phyloP scores from a whole-genome alignment of 345 rosid species.

The Carallia brachiata region DNA sequence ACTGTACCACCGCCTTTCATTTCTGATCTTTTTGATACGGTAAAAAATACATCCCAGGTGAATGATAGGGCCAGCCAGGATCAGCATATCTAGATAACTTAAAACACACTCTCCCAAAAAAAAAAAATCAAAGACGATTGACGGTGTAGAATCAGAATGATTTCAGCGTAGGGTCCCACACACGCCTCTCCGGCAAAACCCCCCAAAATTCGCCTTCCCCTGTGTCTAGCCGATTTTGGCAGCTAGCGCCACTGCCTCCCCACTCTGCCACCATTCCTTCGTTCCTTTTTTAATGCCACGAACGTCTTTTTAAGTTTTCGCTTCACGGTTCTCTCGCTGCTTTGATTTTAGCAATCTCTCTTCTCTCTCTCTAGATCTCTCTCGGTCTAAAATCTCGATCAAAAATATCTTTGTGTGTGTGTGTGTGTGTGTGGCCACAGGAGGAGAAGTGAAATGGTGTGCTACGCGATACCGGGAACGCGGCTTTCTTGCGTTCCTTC shows the following conservation, averaged over 20 bases:
- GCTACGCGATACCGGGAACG: constrained; percentile 47
- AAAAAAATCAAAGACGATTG: neutral
- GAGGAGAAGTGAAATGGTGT: constrained; percentile 44
- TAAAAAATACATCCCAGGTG: neutral
- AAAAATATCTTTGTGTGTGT: constrained; percentile 9
- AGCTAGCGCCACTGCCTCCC: neutral
- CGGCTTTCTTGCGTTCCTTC: constrained; percentile 49
- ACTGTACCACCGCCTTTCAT: neutral
- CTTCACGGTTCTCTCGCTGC: constrained; percentile 26
- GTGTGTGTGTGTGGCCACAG: constrained; percentile 1
- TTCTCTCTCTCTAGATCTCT: constrained; percentile 7
- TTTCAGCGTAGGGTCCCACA: constrained; percentile 29
- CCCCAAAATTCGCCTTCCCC: constrained; percentile 39
- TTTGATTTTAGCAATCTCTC: neutral
- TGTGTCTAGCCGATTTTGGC: neutral
- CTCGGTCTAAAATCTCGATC: neutral
- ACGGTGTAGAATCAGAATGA: constrained; percentile 16
- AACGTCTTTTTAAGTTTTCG: neutral
- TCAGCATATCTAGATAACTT: neutral
- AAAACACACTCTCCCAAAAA: neutral
- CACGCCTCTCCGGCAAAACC: constrained; percentile 18
- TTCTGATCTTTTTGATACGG: neutral
- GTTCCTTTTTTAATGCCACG: neutral
- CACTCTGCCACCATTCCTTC: neutral
- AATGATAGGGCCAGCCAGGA: too few species aligned